These are phyloP conservation scores for Neotropicomus parvogracilis DNA, from an alignment of 1,284 basidiomycete genomes.

Conservation along the genomic window DNA sequence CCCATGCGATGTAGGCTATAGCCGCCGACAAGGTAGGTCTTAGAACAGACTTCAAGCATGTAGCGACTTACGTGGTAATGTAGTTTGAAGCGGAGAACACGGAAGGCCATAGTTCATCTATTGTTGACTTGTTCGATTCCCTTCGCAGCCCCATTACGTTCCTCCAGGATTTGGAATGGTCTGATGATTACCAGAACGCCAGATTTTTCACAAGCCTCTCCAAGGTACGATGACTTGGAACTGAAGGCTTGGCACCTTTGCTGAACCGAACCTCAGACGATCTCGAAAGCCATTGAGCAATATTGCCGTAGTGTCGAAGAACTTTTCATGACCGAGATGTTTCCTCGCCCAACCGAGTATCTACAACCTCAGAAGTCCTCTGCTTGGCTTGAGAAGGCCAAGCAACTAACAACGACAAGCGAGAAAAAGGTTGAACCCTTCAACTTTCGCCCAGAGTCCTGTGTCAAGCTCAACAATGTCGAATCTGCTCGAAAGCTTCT, in stretches of 20 bases:
- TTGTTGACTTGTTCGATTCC: conserved; percentile 94
- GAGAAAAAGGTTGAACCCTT: conserved; percentile 93
- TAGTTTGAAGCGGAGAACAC: conserved; percentile 84
- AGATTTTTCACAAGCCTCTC: conserved; percentile 85
- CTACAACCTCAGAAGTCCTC: conserved; percentile 80
- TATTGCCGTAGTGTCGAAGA: conserved; percentile 88
- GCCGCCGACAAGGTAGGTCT: conserved; percentile 75
- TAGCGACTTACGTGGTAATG: conserved; percentile 9
- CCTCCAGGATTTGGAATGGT: conserved; percentile 88
- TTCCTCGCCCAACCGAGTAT: conserved; percentile 74
- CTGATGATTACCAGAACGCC: conserved; percentile 85
- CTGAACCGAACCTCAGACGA: conserved; percentile 53
- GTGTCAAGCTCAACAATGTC: conserved; percentile 97
- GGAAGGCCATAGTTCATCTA: conserved; percentile 91
- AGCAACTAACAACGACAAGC: conserved; percentile 66
- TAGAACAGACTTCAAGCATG: background rate
- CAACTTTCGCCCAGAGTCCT: conserved; percentile 90
- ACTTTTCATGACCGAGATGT: conserved; percentile 93
- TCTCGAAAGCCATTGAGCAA: conserved; percentile 88
- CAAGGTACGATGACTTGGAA: conserved; percentile 49
- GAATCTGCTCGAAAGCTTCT: conserved; percentile 87
- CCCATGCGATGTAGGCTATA: conserved; percentile 57
- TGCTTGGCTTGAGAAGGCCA: conserved; percentile 94
- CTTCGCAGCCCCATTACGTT: conserved; percentile 88
- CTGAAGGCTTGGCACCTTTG: background rate